Evolutionary conservation across 1,284 basidiomycete species (phyloP).

Genomic region (Omphalotus olearius): DNA sequence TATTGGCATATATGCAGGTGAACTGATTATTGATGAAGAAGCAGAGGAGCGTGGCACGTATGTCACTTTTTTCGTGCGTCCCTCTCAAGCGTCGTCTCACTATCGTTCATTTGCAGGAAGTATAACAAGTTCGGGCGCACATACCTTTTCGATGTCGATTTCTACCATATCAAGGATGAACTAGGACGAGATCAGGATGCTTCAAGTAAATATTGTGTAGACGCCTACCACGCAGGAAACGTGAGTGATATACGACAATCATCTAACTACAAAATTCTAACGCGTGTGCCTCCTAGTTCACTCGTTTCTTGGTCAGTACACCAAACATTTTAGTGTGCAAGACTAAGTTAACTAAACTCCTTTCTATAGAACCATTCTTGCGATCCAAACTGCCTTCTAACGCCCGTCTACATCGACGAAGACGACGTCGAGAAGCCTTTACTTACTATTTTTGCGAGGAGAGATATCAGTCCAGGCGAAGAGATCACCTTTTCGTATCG

Average conservation of each 20-base stretch:
- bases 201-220: slow-evolving; percentile 50
- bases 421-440: slow-evolving; percentile 55
- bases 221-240: slow-evolving; percentile 85
- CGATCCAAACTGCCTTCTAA: slow-evolving; percentile 75
- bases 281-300: slow-evolving; percentile 47
- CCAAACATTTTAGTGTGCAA: slow-evolving; percentile 17
- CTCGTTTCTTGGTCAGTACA: slow-evolving; percentile 55
- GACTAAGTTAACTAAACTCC: not conserved
- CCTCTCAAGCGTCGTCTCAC: not conserved
- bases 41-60: slow-evolving; percentile 66
- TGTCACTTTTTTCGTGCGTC: slow-evolving; percentile 23
- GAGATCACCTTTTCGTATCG: slow-evolving; percentile 83
- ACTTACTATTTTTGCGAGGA: slow-evolving; percentile 66
- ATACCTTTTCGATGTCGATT: slow-evolving; percentile 84
- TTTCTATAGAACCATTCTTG: slow-evolving; percentile 79
- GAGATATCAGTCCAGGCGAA: slow-evolving; percentile 61
- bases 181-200: not conserved
- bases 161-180: slow-evolving; percentile 49
- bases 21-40: slow-evolving; percentile 68
- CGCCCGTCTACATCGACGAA: slow-evolving; percentile 70
- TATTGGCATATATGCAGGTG: slow-evolving; percentile 83
- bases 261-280: not conserved
- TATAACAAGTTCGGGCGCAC: slow-evolving; percentile 80
- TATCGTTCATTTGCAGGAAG: slow-evolving; percentile 35
- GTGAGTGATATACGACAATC: slow-evolving; percentile 40